These are phyloP conservation scores for Bonnemaisonia californica DNA, from an alignment of 31 red algal genomes.

Conservation along the genomic window DNA sequence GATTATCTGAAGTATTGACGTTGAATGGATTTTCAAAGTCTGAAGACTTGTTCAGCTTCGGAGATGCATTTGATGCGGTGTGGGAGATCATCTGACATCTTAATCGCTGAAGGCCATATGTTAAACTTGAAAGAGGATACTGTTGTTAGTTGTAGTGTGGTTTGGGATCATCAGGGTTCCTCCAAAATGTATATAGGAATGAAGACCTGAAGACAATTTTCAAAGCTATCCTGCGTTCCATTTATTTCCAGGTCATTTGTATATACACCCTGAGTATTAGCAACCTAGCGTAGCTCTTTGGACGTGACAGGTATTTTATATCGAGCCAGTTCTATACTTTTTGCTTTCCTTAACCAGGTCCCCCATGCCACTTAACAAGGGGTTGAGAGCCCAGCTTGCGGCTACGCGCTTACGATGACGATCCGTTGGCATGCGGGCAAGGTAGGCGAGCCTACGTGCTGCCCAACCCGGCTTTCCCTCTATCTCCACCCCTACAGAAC, in stretches of 20 bases:
- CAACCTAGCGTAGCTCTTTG: too few relatives aligned
- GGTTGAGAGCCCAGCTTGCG: slow-evolving; percentile 81
- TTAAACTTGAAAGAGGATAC: too few relatives aligned
- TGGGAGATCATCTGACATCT: neutral
- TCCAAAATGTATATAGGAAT: too few relatives aligned
- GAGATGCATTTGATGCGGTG: neutral
- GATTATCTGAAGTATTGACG: neutral
- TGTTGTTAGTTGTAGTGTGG: too few relatives aligned
- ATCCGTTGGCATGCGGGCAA: slow-evolving; percentile 91
- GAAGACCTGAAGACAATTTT: too few relatives aligned
- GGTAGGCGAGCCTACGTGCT: slow-evolving; percentile 76
- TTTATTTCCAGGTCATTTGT: too few relatives aligned
- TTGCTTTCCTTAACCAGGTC: slow-evolving; percentile 42
- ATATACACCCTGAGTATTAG: too few relatives aligned
- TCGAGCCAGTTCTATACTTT: slow-evolving; percentile 26
- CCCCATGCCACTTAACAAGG: slow-evolving; percentile 49
- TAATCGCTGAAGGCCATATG: neutral
- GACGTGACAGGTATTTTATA: too few relatives aligned
- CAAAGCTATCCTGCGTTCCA: too few relatives aligned
- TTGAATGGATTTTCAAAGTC: neutral
- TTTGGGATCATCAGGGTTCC: too few relatives aligned
- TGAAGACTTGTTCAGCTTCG: neutral
- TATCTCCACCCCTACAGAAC: slow-evolving; percentile 68
- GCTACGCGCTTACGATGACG: slow-evolving; percentile 77
- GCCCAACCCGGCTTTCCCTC: slow-evolving; percentile 72